A percentile compares a stretch with the other conserved stretches of the same genome.
Conservation (phyloP, 768 basidiomycete species). For the Termitomyces sp. region DNA sequence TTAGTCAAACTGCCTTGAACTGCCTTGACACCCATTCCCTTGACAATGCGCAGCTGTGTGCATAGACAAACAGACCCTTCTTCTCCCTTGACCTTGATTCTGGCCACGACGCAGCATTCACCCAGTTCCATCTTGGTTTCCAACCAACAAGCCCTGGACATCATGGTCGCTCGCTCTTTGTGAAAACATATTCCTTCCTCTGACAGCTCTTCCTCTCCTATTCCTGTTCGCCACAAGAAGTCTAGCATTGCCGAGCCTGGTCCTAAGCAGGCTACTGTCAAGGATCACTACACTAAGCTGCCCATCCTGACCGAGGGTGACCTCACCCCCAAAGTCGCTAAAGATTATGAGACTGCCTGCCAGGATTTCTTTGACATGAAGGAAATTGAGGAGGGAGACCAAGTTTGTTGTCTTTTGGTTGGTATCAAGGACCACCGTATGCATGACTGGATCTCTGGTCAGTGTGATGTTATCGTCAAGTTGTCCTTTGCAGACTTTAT, state of each 20-base stretch:
- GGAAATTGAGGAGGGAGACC: background rate
- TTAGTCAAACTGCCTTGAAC: background rate
- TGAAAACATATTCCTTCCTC: background rate
- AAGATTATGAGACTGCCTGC: background rate
- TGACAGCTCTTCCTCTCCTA: background rate
- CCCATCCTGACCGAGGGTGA: slow-evolving; percentile 7
- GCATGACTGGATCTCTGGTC: slow-evolving; percentile 7
- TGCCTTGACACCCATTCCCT: background rate
- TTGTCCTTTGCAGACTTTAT: slow-evolving; percentile 15
- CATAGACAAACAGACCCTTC: background rate
- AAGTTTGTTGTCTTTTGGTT: background rate
- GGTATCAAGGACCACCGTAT: slow-evolving; percentile 1
- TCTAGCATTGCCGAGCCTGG: background rate
- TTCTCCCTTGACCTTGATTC: background rate
- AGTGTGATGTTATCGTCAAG: slow-evolving; percentile 1
- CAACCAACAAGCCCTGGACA: no score
- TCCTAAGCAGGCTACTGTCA: background rate
- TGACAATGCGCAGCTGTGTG: background rate
- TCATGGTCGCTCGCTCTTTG: background rate
- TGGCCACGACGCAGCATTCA: no score
- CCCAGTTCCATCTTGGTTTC: no score
- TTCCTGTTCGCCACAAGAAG: no score
- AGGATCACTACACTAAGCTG: background rate
- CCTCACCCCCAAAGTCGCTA: slow-evolving; percentile 1
- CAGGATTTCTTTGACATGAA: background rate